These are phyloP conservation scores for Pseudoturritis turrita DNA, from an alignment of 345 rosid genomes.

Conservation along the genomic window DNA sequence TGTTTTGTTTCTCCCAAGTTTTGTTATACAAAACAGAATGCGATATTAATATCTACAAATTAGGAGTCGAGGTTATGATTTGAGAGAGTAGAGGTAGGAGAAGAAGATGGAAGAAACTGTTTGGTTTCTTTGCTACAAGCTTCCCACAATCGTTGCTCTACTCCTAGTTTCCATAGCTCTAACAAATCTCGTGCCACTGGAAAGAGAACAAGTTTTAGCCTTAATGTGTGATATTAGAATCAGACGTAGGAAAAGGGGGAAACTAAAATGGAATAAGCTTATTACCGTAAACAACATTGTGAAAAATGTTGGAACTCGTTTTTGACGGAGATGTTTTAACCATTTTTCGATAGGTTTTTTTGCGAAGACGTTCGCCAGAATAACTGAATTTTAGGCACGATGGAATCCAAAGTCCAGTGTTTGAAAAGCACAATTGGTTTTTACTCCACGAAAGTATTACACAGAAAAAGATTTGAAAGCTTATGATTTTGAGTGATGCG, in stretches of 20 bases:
- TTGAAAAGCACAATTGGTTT: too few species aligned
- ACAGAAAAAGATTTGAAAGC: too few species aligned
- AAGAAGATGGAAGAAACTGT: slow-evolving; percentile 21
- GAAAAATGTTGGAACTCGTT: too few species aligned
- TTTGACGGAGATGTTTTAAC: too few species aligned
- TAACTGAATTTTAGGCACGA: too few species aligned
- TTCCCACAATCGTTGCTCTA: slow-evolving; percentile 89
- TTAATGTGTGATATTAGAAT: neutral
- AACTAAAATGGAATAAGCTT: neutral
- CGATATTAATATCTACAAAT: neutral
- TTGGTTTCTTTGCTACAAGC: slow-evolving; percentile 73
- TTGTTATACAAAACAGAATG: neutral
- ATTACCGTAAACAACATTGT: slow-evolving; percentile 76
- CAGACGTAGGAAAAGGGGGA: neutral
- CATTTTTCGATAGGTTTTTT: too few species aligned
- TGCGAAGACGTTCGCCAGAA: too few species aligned
- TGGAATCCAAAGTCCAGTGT: too few species aligned
- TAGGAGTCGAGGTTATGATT: slow-evolving; percentile 8
- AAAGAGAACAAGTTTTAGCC: neutral
- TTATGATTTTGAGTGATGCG: too few species aligned
- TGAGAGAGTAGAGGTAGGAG: slow-evolving; percentile 24
- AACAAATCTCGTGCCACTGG: slow-evolving; percentile 73
- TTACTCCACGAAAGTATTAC: too few species aligned
- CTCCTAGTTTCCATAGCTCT: slow-evolving; percentile 80
- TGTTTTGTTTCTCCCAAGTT: too few species aligned